phyloP scores from a whole-genome alignment of 129 eudicot species.

The Ambrosia artemisiifolia region DNA sequence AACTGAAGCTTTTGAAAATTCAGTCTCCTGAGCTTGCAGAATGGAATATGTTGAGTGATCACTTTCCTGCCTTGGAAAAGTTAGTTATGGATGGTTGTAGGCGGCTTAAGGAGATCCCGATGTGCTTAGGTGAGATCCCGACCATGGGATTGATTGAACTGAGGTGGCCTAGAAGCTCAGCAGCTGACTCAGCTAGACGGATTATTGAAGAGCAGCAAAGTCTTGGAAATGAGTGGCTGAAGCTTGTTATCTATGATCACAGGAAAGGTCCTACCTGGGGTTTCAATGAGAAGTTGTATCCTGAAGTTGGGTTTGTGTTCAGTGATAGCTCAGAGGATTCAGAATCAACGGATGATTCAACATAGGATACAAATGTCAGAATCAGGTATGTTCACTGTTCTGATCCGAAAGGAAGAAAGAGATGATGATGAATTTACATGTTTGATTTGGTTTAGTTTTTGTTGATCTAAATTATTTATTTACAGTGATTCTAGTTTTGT shows the following conservation, averaged over 20 bases:
- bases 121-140: conserved; percentile 21
- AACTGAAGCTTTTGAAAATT: conserved; percentile 33
- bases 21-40: conserved; percentile 20
- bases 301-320: not conserved
- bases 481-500: not conserved
- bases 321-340: conserved; percentile 3
- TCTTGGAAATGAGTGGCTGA: conserved; percentile 18
- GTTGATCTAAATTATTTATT: no score
- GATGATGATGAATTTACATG: no score
- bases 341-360: not conserved
- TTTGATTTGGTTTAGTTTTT: no score
- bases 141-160: conserved; percentile 26
- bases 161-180: conserved; percentile 15
- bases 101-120: conserved; percentile 33
- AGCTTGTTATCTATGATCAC: conserved; percentile 5
- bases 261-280: not conserved
- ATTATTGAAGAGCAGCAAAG: conserved; percentile 20
- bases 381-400: no score
- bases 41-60: conserved; percentile 25
- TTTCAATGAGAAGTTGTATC: not conserved
- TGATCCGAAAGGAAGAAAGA: no score
- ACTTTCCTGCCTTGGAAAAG: conserved; percentile 29
- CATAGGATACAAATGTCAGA: not conserved
- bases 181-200: conserved; percentile 26
- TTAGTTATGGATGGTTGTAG: conserved; percentile 21